A percentile compares a stretch with the other conserved stretches of the same genome.
Conservation (phyloP, 176 grass and related monocot species). For the Panicum miliaceum region DNA sequence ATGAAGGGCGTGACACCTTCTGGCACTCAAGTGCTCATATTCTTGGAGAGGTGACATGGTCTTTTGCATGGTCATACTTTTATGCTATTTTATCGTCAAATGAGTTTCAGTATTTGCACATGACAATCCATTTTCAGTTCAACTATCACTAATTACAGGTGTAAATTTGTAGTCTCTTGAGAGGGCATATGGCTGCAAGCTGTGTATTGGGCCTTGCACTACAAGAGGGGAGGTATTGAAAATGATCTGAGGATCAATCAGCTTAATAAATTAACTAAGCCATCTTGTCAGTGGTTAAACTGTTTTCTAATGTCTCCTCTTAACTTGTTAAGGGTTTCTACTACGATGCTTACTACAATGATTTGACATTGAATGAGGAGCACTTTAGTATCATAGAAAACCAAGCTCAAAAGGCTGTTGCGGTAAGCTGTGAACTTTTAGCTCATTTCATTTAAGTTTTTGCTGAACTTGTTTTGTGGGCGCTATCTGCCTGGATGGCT, state of each 20-base stretch:
- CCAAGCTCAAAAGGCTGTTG: constrained; percentile 88
- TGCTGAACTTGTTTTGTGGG: constrained; percentile 24
- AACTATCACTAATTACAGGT: constrained; percentile 30
- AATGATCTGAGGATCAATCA: not conserved
- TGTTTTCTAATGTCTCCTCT: constrained; percentile 38
- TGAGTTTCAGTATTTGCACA: not conserved
- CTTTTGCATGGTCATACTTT: no score
- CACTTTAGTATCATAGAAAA: constrained; percentile 80
- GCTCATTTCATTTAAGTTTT: constrained; percentile 8
- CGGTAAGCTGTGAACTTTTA: constrained; percentile 55
- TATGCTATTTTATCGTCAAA: not conserved
- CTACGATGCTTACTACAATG: constrained; percentile 91
- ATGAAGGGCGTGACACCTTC: constrained; percentile 95
- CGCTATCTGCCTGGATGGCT: not conserved
- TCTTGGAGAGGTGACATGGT: constrained; percentile 77
- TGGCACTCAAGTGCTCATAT: constrained; percentile 99
- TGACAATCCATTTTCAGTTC: constrained; percentile 6
- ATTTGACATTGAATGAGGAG: constrained; percentile 82
- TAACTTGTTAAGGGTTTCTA: constrained; percentile 80
- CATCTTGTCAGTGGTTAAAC: not conserved
- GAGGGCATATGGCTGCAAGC: constrained; percentile 90
- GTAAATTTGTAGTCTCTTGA: constrained; percentile 71
- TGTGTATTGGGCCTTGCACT: constrained; percentile 98
- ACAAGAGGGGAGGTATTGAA: constrained; percentile 97
- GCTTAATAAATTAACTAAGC: not conserved